A percentile compares a stretch with the other conserved stretches of the same genome.
phyloP scores from a whole-genome alignment of 208 protist genomes.

The Angomonas ambiguus region DNA sequence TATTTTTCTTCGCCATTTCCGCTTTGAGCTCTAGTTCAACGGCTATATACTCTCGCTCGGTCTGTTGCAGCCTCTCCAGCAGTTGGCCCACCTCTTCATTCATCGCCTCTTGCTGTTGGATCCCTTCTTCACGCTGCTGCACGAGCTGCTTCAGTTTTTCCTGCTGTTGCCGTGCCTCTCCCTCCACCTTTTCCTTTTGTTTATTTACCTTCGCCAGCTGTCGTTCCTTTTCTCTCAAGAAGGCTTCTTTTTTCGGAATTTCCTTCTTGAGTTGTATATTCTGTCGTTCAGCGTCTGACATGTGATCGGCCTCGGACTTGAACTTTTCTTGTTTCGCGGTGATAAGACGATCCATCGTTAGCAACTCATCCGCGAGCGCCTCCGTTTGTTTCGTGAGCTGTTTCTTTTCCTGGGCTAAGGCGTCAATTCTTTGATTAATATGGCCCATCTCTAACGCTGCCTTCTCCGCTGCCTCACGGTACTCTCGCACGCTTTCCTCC shows the following conservation, averaged over 20 bases:
- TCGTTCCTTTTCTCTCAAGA: constrained; percentile 72
- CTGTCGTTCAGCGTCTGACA: constrained; percentile 77
- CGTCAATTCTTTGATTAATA: constrained; percentile 27
- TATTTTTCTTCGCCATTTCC: constrained; percentile 63
- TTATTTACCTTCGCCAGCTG: constrained; percentile 47
- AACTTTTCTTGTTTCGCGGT: constrained; percentile 75
- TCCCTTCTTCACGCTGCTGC: constrained; percentile 37
- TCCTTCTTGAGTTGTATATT: constrained; percentile 83
- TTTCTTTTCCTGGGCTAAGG: constrained; percentile 38
- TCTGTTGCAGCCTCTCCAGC: constrained; percentile 37
- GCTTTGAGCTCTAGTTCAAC: constrained; percentile 54
- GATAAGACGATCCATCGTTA: constrained; percentile 36
- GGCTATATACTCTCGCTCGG: constrained; percentile 65
- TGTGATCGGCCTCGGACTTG: constrained; percentile 55
- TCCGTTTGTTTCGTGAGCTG: constrained; percentile 26
- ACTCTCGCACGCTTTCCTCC: constrained; percentile 90
- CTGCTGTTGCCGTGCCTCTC: constrained; percentile 54
- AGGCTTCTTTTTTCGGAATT: constrained; percentile 72
- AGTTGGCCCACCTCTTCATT: constrained; percentile 51
- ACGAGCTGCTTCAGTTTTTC: constrained; percentile 45
- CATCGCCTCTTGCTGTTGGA: constrained; percentile 42
- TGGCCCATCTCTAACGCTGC: constrained; percentile 53
- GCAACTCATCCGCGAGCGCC: constrained; percentile 36
- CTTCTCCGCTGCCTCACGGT: constrained; percentile 61
- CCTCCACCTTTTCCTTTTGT: constrained; percentile 28